Base-by-base conservation (phyloP, 768 basidiomycete genomes). In the Suillus hirtellus region DNA sequence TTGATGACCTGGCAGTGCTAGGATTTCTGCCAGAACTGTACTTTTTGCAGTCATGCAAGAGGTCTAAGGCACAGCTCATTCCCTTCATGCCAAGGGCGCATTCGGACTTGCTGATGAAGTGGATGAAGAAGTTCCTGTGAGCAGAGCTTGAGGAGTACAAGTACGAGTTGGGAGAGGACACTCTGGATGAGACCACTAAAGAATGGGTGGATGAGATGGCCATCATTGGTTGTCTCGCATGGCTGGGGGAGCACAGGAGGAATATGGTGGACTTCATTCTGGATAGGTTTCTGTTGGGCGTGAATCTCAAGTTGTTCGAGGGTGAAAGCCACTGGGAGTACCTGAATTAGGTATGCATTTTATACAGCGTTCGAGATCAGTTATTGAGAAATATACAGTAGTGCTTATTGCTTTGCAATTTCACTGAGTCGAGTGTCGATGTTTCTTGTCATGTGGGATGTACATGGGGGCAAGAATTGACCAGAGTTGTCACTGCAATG, bases 171-270 rank as follows among this genome's bases (percentile, higher is more conserved):
- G 62, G 42, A 9, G 38, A 53, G 8, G 59, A 44, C 54, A 46
- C 52, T 19, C 21, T 21, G 24, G 27, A 42, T 17, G 17, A 19
- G 47, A 59, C 15, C 4, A 4, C n/a, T n/a, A 11, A 8, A n/a
- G 42, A 52, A 43, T 54, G 3, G 35, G 12, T 61, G 4, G 44
- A 60, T 14, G 62, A 64, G 42, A 59, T 63, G 35, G 52, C 60
- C 24, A 44, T 65, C 19, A 27, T 65, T 34, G 44, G 58, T 19
- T 21, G 49, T 44, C 44, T 65, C n/a, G 35, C 27, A 1, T 65
- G 65, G 65, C 17, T 65, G 62, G 59, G 55, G 43, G 63, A 40
- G 52, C 49, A 66, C 31, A 63, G 59, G 54, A 38, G 24, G 14
- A 35, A 65, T 21, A 27, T 65, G 3, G 34, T 60, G 31, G 21